Percentiles rank a stretch among this genome's conserved stretches.
Conservation (phyloP, 495 filamentous ascomycete species). For the Chaetomium fimeti region DNA sequence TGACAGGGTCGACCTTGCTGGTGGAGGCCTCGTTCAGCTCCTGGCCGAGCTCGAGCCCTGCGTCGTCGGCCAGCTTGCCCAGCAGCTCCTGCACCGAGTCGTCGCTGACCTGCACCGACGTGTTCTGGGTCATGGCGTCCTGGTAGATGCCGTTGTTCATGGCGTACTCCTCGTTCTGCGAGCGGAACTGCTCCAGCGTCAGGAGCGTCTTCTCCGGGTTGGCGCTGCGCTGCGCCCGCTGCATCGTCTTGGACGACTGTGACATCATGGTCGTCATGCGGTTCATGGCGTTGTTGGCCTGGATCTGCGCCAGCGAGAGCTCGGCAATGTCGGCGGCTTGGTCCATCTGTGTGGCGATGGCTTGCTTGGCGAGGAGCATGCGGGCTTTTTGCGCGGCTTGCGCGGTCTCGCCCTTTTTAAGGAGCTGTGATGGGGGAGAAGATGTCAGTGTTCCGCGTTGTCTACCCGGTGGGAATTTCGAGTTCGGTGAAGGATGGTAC, state of each 20-base stretch:
- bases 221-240: slow-evolving; percentile 71
- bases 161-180: slow-evolving; percentile 81
- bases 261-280: slow-evolving; percentile 55
- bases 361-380: slow-evolving; percentile 54
- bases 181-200: slow-evolving; percentile 75
- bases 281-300: slow-evolving; percentile 56
- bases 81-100: slow-evolving; percentile 81
- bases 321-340: slow-evolving; percentile 56
- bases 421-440: slow-evolving; percentile 51
- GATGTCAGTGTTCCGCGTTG: background rate
- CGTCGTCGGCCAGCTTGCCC: slow-evolving; percentile 77
- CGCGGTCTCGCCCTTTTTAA: slow-evolving; percentile 67
- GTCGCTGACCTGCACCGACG: slow-evolving; percentile 73
- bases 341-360: slow-evolving; percentile 55
- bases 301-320: slow-evolving; percentile 52
- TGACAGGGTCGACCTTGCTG: slow-evolving; percentile 52
- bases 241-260: slow-evolving; percentile 50
- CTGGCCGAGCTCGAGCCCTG: slow-evolving; percentile 68
- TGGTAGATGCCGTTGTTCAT: slow-evolving; percentile 80
- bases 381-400: slow-evolving; percentile 81
- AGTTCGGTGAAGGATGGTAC: background rate
- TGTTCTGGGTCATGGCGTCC: slow-evolving; percentile 72
- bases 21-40: slow-evolving; percentile 64
- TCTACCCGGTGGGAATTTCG: background rate
- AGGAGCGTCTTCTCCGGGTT: slow-evolving; percentile 64